Evolutionary conservation across 208 protist species (phyloP).

Genomic region (Vickermania ingenoplastis): DNA sequence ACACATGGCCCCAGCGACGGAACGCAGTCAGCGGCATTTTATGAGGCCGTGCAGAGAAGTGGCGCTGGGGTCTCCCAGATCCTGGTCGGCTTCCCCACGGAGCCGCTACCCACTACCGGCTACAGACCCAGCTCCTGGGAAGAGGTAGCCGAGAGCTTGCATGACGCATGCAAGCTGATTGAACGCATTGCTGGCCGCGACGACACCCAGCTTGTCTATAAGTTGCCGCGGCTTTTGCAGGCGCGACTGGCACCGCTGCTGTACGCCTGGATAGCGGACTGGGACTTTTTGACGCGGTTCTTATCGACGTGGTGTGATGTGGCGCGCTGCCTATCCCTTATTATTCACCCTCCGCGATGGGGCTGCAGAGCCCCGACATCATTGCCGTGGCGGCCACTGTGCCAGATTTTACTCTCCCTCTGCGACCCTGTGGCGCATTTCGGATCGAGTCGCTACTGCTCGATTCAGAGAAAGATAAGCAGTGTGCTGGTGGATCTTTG

Average conservation of each 20-base stretch:
- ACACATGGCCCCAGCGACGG: background rate
- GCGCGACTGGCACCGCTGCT: slow-evolving; percentile 36
- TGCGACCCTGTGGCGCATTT: slow-evolving; percentile 3
- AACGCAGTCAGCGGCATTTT: background rate
- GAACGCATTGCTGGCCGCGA: background rate
- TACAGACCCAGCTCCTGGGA: background rate
- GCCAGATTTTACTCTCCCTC: slow-evolving; percentile 22
- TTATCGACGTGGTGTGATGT: slow-evolving; percentile 28
- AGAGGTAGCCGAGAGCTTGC: background rate
- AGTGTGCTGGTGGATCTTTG: background rate
- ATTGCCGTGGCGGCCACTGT: slow-evolving; percentile 59
- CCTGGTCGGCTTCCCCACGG: background rate
- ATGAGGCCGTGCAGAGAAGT: background rate
- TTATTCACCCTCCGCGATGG: background rate
- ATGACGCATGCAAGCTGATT: background rate
- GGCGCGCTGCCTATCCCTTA: slow-evolving; percentile 19
- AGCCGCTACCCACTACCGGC: background rate
- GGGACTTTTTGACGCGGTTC: slow-evolving; percentile 26
- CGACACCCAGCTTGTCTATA: slow-evolving; percentile 6
- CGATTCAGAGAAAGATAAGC: background rate
- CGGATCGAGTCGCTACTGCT: background rate
- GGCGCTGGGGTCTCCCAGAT: background rate
- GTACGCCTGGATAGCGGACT: slow-evolving; percentile 57
- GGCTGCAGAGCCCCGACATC: slow-evolving; percentile 11
- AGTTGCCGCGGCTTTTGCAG: slow-evolving; percentile 29